A percentile compares a stretch with the other conserved stretches of the same genome.
Evolutionary conservation across 108 stramenopile genomes (phyloP).

Genomic region (Skeletonema grethae): DNA sequence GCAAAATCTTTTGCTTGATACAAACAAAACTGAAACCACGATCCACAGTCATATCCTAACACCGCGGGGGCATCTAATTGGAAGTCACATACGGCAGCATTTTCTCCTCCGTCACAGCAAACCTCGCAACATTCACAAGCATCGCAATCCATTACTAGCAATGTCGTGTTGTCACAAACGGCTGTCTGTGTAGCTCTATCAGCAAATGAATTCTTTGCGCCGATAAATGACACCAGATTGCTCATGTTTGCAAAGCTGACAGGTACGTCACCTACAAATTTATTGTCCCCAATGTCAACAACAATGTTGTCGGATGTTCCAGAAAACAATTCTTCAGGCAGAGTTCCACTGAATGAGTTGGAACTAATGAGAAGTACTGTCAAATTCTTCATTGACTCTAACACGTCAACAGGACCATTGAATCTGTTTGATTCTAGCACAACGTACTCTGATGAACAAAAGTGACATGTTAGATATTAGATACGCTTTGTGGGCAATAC

Average conservation of each 20-base stretch:
- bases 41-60: neutral
- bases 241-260: neutral
- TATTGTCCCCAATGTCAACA: neutral
- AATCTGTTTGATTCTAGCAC: constrained; percentile 1
- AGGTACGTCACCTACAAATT: neutral
- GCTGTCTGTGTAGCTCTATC: neutral
- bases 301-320: neutral
- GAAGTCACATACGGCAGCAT: neutral
- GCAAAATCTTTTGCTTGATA: too few species aligned
- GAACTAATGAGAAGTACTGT: neutral
- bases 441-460: neutral
- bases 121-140: neutral
- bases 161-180: neutral
- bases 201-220: neutral
- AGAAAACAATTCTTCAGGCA: neutral
- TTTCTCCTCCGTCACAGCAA: neutral
- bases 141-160: neutral
- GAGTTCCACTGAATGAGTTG: neutral
- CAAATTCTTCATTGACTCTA: neutral
- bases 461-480: too few species aligned
- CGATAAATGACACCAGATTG: neutral
- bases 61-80: neutral
- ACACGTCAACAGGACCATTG: constrained; percentile 1
- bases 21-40: too few species aligned
- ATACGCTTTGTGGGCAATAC: neutral